These are phyloP conservation scores for Helminthosporium solani DNA, from an alignment of 2,329 filamentous ascomycete genomes.

Conservation along the genomic window DNA sequence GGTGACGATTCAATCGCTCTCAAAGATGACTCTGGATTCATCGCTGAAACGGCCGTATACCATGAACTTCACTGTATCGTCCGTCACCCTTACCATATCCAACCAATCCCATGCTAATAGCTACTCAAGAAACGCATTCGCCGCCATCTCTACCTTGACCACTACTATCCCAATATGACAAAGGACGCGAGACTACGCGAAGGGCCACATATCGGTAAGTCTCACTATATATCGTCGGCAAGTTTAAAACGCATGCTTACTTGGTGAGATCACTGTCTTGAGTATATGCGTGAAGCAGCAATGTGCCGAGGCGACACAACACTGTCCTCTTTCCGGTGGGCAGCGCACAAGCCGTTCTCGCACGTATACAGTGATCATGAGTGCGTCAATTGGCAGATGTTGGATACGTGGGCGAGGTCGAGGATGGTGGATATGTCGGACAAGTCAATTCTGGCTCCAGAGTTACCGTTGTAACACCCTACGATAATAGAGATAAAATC, in stretches of 20 bases:
- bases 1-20: conserved; percentile 5
- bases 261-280: conserved; percentile 13
- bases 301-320: conserved; percentile 11
- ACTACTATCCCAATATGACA: conserved; percentile 8
- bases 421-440: conserved; percentile 11
- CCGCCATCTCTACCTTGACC: background rate
- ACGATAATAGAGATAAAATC: background rate
- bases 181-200: background rate
- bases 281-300: conserved; percentile 7
- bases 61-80: conserved; percentile 16
- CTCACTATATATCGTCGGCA: background rate
- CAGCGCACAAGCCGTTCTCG: conserved; percentile 1
- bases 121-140: conserved; percentile 9
- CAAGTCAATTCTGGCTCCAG: background rate
- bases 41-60: conserved; percentile 10
- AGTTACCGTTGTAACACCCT: background rate
- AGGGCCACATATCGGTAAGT: conserved; percentile 10
- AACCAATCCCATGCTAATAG: background rate
- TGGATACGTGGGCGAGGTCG: conserved; percentile 2
- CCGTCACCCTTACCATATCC: background rate
- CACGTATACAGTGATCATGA: conserved; percentile 5
- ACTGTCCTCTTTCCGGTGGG: conserved; percentile 5
- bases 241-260: background rate
- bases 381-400: conserved; percentile 9
- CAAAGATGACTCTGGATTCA: conserved; percentile 10